phyloP scores from a whole-genome alignment of 345 rosid species.

The Punica granatum region DNA sequence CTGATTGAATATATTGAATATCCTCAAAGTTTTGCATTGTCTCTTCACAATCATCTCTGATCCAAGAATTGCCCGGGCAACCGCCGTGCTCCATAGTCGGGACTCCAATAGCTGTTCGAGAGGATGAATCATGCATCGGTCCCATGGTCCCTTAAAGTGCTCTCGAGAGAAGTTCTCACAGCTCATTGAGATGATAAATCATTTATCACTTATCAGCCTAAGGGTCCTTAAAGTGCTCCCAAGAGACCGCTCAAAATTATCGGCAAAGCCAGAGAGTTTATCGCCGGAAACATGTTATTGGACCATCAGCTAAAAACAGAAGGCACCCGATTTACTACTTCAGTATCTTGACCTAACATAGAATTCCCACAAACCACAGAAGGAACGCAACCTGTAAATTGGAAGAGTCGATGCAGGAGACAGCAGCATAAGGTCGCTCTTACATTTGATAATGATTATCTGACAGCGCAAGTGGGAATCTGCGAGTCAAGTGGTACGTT shows the following conservation, averaged over 20 bases:
- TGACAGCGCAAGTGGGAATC: slow-evolving; percentile 79
- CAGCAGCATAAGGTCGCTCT: slow-evolving; percentile 39
- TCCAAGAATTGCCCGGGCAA: slow-evolving; percentile 10
- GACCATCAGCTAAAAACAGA: slow-evolving; percentile 17
- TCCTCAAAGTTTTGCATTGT: slow-evolving; percentile 19
- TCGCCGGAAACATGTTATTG: slow-evolving; percentile 65
- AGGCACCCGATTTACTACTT: slow-evolving; percentile 8
- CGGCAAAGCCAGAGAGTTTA: slow-evolving; percentile 48
- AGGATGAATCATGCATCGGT: background rate
- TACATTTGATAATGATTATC: slow-evolving; percentile 87
- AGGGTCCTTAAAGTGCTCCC: slow-evolving; percentile 80
- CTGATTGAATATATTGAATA: slow-evolving; percentile 16
- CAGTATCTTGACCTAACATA: slow-evolving; percentile 12
- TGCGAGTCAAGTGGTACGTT: slow-evolving; percentile 24
- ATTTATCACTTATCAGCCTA: slow-evolving; percentile 51
- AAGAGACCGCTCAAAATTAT: slow-evolving; percentile 77
- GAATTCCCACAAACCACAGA: slow-evolving; percentile 2
- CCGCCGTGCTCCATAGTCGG: background rate
- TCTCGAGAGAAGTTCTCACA: background rate
- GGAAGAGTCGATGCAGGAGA: slow-evolving; percentile 26
- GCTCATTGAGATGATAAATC: slow-evolving; percentile 30
- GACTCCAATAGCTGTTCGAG: background rate
- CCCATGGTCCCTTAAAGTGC: background rate
- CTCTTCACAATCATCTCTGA: background rate
- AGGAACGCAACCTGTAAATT: slow-evolving; percentile 28